Evolutionary conservation across 2,329 filamentous ascomycete genomes (phyloP).

Genomic region (Phialophora verrucosa): DNA sequence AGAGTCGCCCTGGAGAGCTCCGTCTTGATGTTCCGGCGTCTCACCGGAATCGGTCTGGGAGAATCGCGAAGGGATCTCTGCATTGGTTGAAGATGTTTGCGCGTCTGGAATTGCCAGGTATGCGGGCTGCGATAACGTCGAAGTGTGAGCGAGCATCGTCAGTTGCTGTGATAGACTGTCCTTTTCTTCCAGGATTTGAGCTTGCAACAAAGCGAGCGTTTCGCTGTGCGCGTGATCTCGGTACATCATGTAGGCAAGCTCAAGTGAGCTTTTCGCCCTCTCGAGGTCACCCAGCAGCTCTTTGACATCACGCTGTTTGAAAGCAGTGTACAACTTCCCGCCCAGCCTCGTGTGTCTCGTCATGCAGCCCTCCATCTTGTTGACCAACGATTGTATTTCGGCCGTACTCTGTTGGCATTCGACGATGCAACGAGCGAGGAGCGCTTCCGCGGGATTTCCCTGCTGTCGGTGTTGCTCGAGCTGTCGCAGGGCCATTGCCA

Average conservation of each 20-base stretch:
- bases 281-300: slow-evolving; percentile 25
- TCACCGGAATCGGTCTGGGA: too few species aligned
- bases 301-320: slow-evolving; percentile 22
- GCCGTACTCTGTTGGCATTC: slow-evolving; percentile 6
- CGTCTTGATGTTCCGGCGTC: too few species aligned
- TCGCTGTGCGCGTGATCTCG: slow-evolving; percentile 11
- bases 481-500: slow-evolving; percentile 10
- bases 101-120: too few species aligned
- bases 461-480: slow-evolving; percentile 16
- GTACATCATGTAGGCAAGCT: slow-evolving; percentile 22
- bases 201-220: background rate
- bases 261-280: slow-evolving; percentile 20
- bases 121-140: too few species aligned
- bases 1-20: background rate
- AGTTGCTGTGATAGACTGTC: background rate
- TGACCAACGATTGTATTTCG: slow-evolving; percentile 9
- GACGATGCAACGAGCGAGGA: slow-evolving; percentile 16
- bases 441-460: background rate
- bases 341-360: background rate
- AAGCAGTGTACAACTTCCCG: slow-evolving; percentile 21
- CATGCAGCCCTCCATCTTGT: slow-evolving; percentile 20
- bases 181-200: background rate
- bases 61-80: too few species aligned
- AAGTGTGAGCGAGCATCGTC: too few species aligned
- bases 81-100: too few species aligned